Evolutionary conservation across 2,329 filamentous ascomycete genomes (phyloP), one percentile per base, ranked within the genome.

Genomic region (Fusarium duplospermum): DNA sequence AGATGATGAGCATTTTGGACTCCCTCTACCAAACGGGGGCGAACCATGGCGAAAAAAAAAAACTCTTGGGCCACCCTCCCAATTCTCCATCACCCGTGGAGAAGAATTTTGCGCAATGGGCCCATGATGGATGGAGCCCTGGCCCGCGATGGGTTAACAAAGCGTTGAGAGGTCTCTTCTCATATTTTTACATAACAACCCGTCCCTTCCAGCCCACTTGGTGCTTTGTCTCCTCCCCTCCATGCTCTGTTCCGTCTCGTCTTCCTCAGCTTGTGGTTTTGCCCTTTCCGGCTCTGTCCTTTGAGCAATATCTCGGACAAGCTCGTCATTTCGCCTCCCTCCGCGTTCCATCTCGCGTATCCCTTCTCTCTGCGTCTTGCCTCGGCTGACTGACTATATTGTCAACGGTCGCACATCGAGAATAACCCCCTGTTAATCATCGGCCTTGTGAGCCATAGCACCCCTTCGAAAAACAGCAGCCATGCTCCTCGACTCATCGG

Each of bases 101-200:
- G 67, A 71, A 62, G 76, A 73, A 70, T 75, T 78, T 78, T 74
- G 67, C 69, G 59, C 60, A 64, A 78, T 78, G 76, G 76, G 75
- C 69, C 76, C 74, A 74, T 69, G 63, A 74, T 72, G 74, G 65
- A 52, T 47, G 42, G 42, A 75, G 74, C 69, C 67, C 69, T 64
- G 67, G 47, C 59, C 62, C 67, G 70, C 36, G 62, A 56, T 57
- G 61, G 61, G 29, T 59, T 58, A 61, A 35, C 29, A 20, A 31
- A 45, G 35, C 42, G 54, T 71, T 62, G 57, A 65, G 61, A 68
- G 66, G 22, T 52, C 52, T 9, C 18, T 62, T 61, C 62, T 72
- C 42, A 73, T 77, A 70, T 73, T 77, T 74, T 78, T 78, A 78
- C 76, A 78, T 78, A 78, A 78, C 75, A 74, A 64, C 62, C 59